phyloP scores from a whole-genome alignment of 2,329 filamentous ascomycete genomes.

The Chaetothyriales sp. region DNA sequence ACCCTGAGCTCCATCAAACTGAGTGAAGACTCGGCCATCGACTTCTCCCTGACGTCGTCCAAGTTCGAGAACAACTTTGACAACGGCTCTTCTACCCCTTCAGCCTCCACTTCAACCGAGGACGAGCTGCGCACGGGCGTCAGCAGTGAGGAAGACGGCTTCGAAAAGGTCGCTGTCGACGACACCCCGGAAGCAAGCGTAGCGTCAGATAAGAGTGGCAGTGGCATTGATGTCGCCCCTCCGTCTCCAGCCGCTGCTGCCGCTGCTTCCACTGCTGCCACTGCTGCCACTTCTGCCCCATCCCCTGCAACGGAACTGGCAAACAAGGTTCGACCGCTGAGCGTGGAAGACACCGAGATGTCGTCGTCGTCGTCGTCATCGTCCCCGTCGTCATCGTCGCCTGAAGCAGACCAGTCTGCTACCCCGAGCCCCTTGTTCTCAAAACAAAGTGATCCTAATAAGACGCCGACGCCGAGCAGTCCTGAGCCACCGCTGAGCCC shows the following conservation, averaged over 20 bases:
- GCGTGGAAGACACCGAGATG: slow-evolving; percentile 35
- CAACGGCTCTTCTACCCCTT: slow-evolving; percentile 17
- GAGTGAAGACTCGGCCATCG: slow-evolving; percentile 38
- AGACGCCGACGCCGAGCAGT: slow-evolving; percentile 16
- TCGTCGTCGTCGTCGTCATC: slow-evolving; percentile 27
- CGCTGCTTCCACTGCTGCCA: slow-evolving; percentile 20
- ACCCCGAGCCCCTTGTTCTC: slow-evolving; percentile 51
- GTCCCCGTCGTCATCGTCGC: slow-evolving; percentile 24
- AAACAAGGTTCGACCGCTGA: slow-evolving; percentile 40
- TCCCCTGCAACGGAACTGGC: slow-evolving; percentile 41
- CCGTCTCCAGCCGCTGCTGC: slow-evolving; percentile 48
- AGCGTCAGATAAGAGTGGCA: slow-evolving; percentile 33
- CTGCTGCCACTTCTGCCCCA: slow-evolving; percentile 21
- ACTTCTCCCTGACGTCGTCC: slow-evolving; percentile 36
- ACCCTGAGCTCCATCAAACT: slow-evolving; percentile 39
- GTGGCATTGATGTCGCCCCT: slow-evolving; percentile 60
- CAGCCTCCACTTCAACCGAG: slow-evolving; percentile 40
- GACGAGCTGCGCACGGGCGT: slow-evolving; percentile 57
- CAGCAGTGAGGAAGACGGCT: slow-evolving; percentile 74
- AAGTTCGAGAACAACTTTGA: slow-evolving; percentile 21
- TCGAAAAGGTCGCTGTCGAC: slow-evolving; percentile 73
- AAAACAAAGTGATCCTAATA: slow-evolving; percentile 12
- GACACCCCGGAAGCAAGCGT: slow-evolving; percentile 56
- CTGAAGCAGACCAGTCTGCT: slow-evolving; percentile 9
- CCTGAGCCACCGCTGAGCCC: slow-evolving; percentile 13